Base-by-base conservation (phyloP, 352 stramenopile species). In the Phytophthora lateralis region DNA sequence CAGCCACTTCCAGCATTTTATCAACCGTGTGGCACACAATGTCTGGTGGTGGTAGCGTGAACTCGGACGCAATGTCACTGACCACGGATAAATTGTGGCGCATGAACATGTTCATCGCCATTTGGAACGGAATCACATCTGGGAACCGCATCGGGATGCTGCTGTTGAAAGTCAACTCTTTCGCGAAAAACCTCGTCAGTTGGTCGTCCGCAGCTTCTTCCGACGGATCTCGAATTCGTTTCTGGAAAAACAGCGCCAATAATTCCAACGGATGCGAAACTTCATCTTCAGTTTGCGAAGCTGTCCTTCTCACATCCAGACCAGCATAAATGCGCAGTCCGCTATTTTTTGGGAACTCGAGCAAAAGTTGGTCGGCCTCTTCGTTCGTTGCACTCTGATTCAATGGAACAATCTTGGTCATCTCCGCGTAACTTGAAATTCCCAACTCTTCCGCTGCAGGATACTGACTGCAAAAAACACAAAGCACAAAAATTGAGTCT, bases 31-130 rank as follows among this genome's bases (percentile, higher is more conserved):
- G 44, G 20, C 84, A 93, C 17, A 63, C 48, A 18, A 61, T 32
- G 30, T 68, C 52, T 0, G 73, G 26, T 5, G 59, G 48, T 20
- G 67, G 42, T 0, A 46, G 24, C 6, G 17, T 45, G 18, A 45
- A 45, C 3, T 45, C 39, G n/a, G 39, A 27, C 39, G 39, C 8
- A 45, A 45, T 45, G 17, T 45, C 39, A 17, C 4, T 27, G 15
- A 17, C 9, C 39, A 26, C 39, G 3, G 15, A 24, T 2, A 45
- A 26, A 45, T 45, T 45, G 11, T 45, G 17, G n/a, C 77, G 77
- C 0, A 90, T 55, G 29, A 89, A 80, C 47, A 60, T 55, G 21
- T 90, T 85, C 6, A 80, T 30, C 7, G 86, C 53, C 60, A 88
- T 76, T 46, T 90, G 78, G 26, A 90, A 75, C 26, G 75, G 69